Evolutionary conservation across 768 basidiomycete genomes (phyloP), one percentile per base, ranked within the genome.

Genomic region (Gymnopilus dilepis): DNA sequence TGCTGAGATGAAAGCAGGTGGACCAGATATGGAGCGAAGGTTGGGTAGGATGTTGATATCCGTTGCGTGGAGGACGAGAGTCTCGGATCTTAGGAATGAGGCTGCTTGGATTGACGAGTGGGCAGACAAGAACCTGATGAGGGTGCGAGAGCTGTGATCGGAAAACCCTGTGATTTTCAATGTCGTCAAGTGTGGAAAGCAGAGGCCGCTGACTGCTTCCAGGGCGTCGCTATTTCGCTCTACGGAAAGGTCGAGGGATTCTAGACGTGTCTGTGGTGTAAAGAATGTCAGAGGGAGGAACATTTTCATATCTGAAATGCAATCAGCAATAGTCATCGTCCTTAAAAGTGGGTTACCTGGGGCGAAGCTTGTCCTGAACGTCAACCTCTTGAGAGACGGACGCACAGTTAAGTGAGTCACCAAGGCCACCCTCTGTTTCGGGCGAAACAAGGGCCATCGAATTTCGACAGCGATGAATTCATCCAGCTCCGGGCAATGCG

Each of bases 81-180:
- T 22, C 15, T 40, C 11, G 17, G 40, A 33, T 13, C 59, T 45
- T 9, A 59, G 19, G 19, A 63, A 55, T 24, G 28, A 60, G 6
- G 60, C 40, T 17, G 55, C 24, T 3, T 17, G 30, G 15, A 63
- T 59, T 4, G 62, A 56, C 4, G 58, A 47, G 34, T 63, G 53
- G 0, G 58, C 5, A 9, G 50, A 43, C 19, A 63, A 47, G 48
- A 63, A 63, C 15, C 15, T 13, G 3, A 38, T 26, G 21, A 53
- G 15, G 6, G 33, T 12, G 2, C 52, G 52, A 15, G 52, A 53
- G 11, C 11, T 38, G 6, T 38, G 34, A 4, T 13, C 6, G 2
- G 34, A 13, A 34, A 53, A 53, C 4, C 30, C 52, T 13, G 17
- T 24, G 13, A 53, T 38, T 9, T 21, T 19, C 2, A 53, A 21